Evolutionary conservation across 2,329 filamentous ascomycete genomes (phyloP), one percentile per base, ranked within the genome.

Genomic region (Acephala macrosclerotiorum): DNA sequence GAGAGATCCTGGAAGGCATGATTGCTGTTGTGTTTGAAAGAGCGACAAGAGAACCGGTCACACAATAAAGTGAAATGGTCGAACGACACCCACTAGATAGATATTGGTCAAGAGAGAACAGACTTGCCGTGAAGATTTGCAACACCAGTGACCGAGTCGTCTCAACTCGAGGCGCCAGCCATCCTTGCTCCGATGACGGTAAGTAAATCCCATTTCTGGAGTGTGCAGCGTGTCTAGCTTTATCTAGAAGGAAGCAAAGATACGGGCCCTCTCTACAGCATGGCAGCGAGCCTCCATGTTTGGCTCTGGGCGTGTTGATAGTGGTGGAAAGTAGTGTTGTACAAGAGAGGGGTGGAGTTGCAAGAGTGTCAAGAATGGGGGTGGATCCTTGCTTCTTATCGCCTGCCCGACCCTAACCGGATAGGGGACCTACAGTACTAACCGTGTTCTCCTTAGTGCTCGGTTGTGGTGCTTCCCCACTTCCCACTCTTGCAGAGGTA

Each of bases 1-100:
- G 58, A 29, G 70, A 70, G 29, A 64, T 58, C 59, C 58, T 67
- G 49, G 69, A 71, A 61, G 67, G 63, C 65, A 69, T 68, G 25
- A 25, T 67, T 53, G 49, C 12, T 26, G 8, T 29, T 29, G 22
- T 14, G 11, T 18, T 53, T 18, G 49, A 53, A 53, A 29, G 49
- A 53, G 49, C 14, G 49, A 53, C 49, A 53, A n/a, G n/a, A 53
- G 49, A 33, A 53, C 49, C 16, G 49, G 18, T 18, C 22, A 33
- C 12, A 26, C 16, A 33, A 29, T 33, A 9, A 33, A 33, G 4
- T 33, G 14, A 18, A 25, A 7, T 53, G 18, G 5, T 33, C 18
- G 25, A 53, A 18, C 18, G 26, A 18, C 14, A 53, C 49, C 25
- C 29, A 53, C 49, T 53, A 29, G 49, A 53, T 53, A 29, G 49